These are phyloP conservation scores for Neopestalotiopsis clavispora DNA, from an alignment of 2,329 filamentous ascomycete genomes.

Conservation along the genomic window DNA sequence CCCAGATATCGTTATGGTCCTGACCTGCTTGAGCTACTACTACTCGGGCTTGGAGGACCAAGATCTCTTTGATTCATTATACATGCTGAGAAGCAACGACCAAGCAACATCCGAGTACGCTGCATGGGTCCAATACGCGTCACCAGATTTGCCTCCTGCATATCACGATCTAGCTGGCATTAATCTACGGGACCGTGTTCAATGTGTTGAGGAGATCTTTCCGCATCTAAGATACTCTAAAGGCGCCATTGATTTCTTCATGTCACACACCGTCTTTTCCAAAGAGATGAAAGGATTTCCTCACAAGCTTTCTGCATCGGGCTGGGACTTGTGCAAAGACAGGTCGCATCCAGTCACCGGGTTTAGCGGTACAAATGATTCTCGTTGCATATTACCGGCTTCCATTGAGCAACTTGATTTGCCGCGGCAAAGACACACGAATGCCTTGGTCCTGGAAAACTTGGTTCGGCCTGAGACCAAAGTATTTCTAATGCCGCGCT, in stretches of 20 bases:
- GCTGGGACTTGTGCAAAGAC: slow-evolving; percentile 65
- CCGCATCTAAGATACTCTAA: slow-evolving; percentile 57
- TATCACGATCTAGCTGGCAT: slow-evolving; percentile 54
- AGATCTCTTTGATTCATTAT: slow-evolving; percentile 53
- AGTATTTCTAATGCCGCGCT: slow-evolving; percentile 30
- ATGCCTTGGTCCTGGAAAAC: slow-evolving; percentile 67
- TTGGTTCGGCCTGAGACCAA: slow-evolving; percentile 60
- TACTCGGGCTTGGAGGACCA: slow-evolving; percentile 57
- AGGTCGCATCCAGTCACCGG: slow-evolving; percentile 61
- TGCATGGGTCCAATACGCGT: slow-evolving; percentile 47
- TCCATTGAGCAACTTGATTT: slow-evolving; percentile 61
- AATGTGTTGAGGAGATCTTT: slow-evolving; percentile 61
- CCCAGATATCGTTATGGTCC: slow-evolving; percentile 59
- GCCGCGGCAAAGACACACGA: slow-evolving; percentile 62
- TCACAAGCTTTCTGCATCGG: slow-evolving; percentile 66
- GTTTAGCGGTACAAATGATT: slow-evolving; percentile 75
- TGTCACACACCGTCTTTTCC: slow-evolving; percentile 63
- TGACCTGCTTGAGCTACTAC: slow-evolving; percentile 63
- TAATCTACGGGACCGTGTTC: slow-evolving; percentile 60
- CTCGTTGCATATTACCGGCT: slow-evolving; percentile 60
- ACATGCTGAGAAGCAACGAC: slow-evolving; percentile 53
- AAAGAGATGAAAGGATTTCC: slow-evolving; percentile 68
- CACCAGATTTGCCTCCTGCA: slow-evolving; percentile 32
- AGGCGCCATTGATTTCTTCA: slow-evolving; percentile 65
- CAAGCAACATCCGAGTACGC: slow-evolving; percentile 57